Base-by-base conservation (phyloP, 1,284 basidiomycete genomes). In the Heterobasidion irregulare region DNA sequence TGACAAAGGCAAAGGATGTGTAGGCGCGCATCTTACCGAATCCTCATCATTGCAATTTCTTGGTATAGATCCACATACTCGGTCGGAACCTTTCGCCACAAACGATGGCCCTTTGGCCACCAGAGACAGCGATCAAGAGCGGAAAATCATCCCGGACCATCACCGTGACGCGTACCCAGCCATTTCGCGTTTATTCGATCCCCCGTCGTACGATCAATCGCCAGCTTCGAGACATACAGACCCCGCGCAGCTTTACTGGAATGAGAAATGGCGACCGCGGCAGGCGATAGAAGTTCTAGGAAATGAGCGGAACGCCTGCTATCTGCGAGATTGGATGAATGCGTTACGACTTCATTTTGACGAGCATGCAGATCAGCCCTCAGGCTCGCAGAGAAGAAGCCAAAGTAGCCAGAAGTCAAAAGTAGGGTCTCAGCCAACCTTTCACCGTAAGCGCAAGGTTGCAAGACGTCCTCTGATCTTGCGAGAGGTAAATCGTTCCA, bases 241-340 rank as follows among this genome's bases (percentile, higher is more conserved):
- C 13, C 32, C 54, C 15, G 54, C 57, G 56, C 68, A 75, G 58
- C 79, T 84, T 44, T 68, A 79, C 5, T 96, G 93, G 92, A 73
- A 78, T 36, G 84, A 90, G 52, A 85, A 80, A 59, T 96, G 89
- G 78, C 80, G 82, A 26, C 94, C 94, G 8, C 77, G 75, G 53
- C 70, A 73, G 38, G 89, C 92, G 1, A 72, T 78, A 13, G 80
- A 95, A 94, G 84, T 96, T 0, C 74, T 98, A 0, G 92, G 91
- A 8, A 97, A 96, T 66, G 84, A 91, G 66, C 65, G 71, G 4
- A 82, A 84, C 56, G 84, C 92, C 0, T 65, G 75, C 15, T 93
- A 89, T 69, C 76, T 97, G 45, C 82, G 86, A 38, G 83, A 90
- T 55, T 98, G 94, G 94, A 76, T 97, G 52, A 70, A 71, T 33